Conservation (phyloP, 306 rosid species). For the Fagus sylvatica region DNA sequence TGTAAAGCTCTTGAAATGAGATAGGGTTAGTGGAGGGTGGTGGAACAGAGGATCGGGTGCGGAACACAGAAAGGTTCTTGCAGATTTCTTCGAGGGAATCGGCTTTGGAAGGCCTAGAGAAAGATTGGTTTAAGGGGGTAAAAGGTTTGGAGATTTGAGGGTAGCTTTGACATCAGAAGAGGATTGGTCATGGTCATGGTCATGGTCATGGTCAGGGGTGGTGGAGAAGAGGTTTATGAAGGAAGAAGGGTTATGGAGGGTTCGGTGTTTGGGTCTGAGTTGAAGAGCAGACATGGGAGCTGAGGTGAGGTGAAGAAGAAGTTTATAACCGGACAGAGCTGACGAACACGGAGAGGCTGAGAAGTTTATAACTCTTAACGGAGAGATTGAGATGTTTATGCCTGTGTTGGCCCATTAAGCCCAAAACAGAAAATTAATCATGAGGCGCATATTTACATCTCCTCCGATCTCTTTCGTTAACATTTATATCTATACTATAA, state of each 20-base stretch:
- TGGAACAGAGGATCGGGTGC: slow-evolving; percentile 15
- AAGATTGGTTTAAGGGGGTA: neutral
- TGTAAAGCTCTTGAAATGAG: slow-evolving; percentile 43
- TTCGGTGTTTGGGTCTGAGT: too few relatives aligned
- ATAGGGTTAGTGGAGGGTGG: slow-evolving; percentile 13
- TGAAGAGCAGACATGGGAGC: too few relatives aligned
- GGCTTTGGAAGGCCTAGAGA: slow-evolving; percentile 9
- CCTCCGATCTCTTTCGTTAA: neutral
- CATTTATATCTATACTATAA: too few relatives aligned
- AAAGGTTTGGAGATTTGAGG: slow-evolving; percentile 28
- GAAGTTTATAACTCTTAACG: too few relatives aligned
- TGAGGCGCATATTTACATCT: too few relatives aligned
- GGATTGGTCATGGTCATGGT: slow-evolving; percentile 20
- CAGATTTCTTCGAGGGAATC: slow-evolving; percentile 32
- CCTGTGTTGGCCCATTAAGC: too few relatives aligned
- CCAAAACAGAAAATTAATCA: too few relatives aligned
- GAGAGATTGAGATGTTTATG: too few relatives aligned
- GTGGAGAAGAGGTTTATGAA: slow-evolving; percentile 46
- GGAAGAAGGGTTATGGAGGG: slow-evolving; percentile 21
- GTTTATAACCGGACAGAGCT: too few relatives aligned
- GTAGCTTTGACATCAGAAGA: slow-evolving; percentile 37
- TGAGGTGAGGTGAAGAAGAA: neutral
- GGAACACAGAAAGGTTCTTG: slow-evolving; percentile 42
- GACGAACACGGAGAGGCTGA: too few relatives aligned
- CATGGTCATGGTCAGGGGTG: slow-evolving; percentile 18